Conservation (phyloP, 2,329 filamentous ascomycete genomes). For the Laburnicola sp. region DNA sequence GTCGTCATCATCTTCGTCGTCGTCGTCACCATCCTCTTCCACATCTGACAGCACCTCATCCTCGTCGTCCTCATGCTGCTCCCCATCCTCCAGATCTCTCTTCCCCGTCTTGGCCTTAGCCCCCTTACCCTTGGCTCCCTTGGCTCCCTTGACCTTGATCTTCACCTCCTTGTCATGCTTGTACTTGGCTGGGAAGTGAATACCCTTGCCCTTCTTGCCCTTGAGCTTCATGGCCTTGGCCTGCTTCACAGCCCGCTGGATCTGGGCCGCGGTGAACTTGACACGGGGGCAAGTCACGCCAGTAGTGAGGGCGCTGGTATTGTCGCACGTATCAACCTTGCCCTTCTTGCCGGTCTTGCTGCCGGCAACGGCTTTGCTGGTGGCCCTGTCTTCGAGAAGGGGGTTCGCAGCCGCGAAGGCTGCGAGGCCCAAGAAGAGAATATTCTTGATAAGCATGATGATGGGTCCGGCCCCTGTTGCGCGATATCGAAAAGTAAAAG, state of each 20-base stretch:
- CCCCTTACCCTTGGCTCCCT: background rate
- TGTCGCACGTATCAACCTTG: no score
- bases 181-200: no score
- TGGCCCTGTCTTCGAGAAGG: slow-evolving; percentile 2
- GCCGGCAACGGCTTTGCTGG: background rate
- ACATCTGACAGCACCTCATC: background rate
- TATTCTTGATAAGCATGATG: slow-evolving; percentile 4
- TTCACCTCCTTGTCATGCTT: no score
- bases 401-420: slow-evolving; percentile 5
- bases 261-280: no score
- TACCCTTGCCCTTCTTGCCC: no score
- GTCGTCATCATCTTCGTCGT: no score
- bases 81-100: background rate
- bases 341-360: background rate
- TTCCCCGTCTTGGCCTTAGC: background rate
- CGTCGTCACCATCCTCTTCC: background rate
- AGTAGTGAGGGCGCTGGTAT: background rate
- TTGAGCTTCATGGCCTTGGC: no score
- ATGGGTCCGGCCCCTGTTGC: background rate
- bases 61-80: background rate
- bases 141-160: no score
- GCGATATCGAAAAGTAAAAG: background rate
- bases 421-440: slow-evolving; percentile 6
- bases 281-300: no score
- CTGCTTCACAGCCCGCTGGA: no score